Evolutionary conservation across 768 basidiomycete genomes (phyloP), one percentile per base, ranked within the genome.

Genomic region (Mycena pura): DNA sequence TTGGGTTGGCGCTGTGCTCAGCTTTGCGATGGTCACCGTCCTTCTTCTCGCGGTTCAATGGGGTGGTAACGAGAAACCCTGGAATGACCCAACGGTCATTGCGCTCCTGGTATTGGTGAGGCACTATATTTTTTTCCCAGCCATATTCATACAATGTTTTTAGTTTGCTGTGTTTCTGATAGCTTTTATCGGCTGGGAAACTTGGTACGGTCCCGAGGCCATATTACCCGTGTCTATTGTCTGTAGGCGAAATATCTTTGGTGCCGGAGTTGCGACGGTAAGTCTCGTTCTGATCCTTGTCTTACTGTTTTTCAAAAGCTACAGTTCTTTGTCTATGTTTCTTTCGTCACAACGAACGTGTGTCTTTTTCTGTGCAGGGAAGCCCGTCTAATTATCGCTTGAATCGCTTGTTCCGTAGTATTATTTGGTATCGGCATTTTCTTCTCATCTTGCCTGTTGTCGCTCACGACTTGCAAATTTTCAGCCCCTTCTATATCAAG

Each of bases 41-140:
- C 70, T 80, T 17, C 71, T 80, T 29, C 69, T 81, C 9, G 73
- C 80, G 8, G 66, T 81, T 4, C 75, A 78, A 51, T 78, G 77
- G 76, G 80, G 79, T 17, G 80, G 80, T 1, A 76, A 77, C 64
- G 64, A 68, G 19, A 77, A 77, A 64, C 69, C 75, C 0, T 82
- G 81, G 81, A 65, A 63, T 48, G 72, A 73, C 56, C 70, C 68
- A 8, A 64, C 68, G 6, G 79, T 78, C 62, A 61, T 69, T 27
- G 49, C 57, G 17, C 57, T 66, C 13, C 44, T 50, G 17, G 32
- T 48, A 10, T 28, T 54, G 39, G 52, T 54, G 41, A 31, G 39
- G 27, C 10, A 13, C 7, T 4, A 29, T n/a, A n/a, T n/a, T n/a
- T n/a, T n/a, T n/a, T n/a, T n/a, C n/a, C n/a, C n/a, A n/a, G 27